These are phyloP conservation scores for Irpex sp. DNA, from an alignment of 1,284 basidiomycete genomes.

Conservation along the genomic window DNA sequence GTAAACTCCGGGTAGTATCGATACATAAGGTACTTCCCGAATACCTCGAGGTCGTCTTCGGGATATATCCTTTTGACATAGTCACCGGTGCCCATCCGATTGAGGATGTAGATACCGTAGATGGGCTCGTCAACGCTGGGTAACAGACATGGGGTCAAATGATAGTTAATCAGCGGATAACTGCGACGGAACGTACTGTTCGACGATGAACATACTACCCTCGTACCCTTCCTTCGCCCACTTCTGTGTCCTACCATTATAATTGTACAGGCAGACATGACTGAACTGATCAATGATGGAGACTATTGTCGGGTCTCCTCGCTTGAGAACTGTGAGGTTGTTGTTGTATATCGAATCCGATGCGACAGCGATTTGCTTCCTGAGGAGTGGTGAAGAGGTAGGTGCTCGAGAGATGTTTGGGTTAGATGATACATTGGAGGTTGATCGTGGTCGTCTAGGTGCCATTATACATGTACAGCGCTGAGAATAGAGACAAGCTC, in stretches of 20 bases:
- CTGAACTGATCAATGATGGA: conserved; percentile 84
- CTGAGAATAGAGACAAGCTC: conserved; percentile 5
- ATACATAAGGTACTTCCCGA: conserved; percentile 69
- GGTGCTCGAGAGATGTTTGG: conserved; percentile 19
- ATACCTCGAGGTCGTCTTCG: conserved; percentile 72
- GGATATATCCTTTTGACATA: conserved; percentile 75
- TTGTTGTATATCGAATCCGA: conserved; percentile 46
- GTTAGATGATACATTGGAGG: conserved; percentile 20
- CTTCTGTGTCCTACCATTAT: conserved; percentile 50
- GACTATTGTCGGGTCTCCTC: conserved; percentile 76
- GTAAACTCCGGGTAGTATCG: conserved; percentile 71
- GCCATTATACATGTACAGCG: conserved; percentile 19
- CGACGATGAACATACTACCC: conserved; percentile 87
- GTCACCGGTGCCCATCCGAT: conserved; percentile 84
- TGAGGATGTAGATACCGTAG: conserved; percentile 86
- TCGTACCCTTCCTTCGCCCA: conserved; percentile 87
- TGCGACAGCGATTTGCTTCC: conserved; percentile 22
- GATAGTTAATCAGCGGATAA: background rate
- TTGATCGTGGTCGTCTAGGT: conserved; percentile 25
- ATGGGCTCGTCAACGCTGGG: conserved; percentile 65
- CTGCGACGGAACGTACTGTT: conserved; percentile 50
- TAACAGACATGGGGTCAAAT: conserved; percentile 10
- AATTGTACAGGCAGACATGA: conserved; percentile 78
- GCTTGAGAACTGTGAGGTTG: conserved; percentile 82
- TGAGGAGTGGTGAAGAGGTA: conserved; percentile 22